Conservation (phyloP, 768 basidiomycete species). For the Auricularia sp. region DNA sequence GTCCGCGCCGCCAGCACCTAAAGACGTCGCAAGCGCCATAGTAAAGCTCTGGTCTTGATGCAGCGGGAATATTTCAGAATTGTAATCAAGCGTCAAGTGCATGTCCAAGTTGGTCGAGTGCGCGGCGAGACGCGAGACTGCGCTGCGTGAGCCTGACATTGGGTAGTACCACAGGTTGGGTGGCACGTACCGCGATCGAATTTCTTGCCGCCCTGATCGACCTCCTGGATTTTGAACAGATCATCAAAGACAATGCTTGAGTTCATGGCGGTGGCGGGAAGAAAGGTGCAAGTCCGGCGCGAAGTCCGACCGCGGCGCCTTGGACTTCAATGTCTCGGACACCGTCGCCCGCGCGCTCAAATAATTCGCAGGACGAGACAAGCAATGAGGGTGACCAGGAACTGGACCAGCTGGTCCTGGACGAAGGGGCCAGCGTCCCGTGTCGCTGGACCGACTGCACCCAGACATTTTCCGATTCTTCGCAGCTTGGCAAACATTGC, state of each 20-base stretch:
- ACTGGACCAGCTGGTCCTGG: not conserved
- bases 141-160: slow-evolving; percentile 1
- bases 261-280: not conserved
- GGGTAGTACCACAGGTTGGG: not conserved
- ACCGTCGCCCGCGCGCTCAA: not conserved
- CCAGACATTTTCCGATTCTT: not conserved
- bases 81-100: slow-evolving; percentile 89
- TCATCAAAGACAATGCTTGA: slow-evolving; percentile 72
- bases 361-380: not conserved
- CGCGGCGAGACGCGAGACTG: slow-evolving; percentile 87
- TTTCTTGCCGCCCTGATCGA: slow-evolving; percentile 91
- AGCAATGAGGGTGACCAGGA: not conserved
- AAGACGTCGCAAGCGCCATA: slow-evolving; percentile 75
- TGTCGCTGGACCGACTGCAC: not conserved
- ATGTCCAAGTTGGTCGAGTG: slow-evolving; percentile 87
- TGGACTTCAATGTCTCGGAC: not conserved
- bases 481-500: not conserved
- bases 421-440: not conserved
- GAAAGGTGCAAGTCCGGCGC: not conserved
- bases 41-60: slow-evolving; percentile 60
- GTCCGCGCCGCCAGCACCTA: slow-evolving; percentile 48
- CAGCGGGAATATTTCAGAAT: slow-evolving; percentile 81
- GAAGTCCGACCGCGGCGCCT: not conserved
- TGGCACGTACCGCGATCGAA: slow-evolving; percentile 81
- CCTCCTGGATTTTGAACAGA: slow-evolving; percentile 74